Evolutionary conservation across 2,329 filamentous ascomycete genomes (phyloP), one percentile per base, ranked within the genome.

Genomic region (Cladosporium velox): DNA sequence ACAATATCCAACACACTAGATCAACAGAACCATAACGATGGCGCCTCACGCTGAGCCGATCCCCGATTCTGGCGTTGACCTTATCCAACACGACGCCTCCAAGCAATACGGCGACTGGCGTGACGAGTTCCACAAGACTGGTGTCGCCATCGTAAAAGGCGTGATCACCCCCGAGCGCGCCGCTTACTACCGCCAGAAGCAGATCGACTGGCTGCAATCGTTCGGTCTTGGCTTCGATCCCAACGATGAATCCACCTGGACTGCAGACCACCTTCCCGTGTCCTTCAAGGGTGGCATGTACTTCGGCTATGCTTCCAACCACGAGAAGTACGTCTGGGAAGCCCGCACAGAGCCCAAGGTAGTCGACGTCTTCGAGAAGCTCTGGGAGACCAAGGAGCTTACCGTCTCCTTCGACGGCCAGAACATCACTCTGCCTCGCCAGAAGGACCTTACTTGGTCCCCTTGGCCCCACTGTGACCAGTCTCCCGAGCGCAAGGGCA

Each of bases 391-490:
- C 5, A 59, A 74, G 12, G 70, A 75, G 54, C 70, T 76, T 3
- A 65, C 76, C 2, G 74, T 72, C 11, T 75, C 72, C 0, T 77
- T 76, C 60, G 75, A 77, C 44, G 73, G 70, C 24, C 76, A 82
- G 66, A 82, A 83, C 67, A 74, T 82, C 51, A 78, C 79, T 0
- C 69, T 82, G n/a, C 80, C 81, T 0, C 74, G 75, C n/a, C 73
- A 77, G 1, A 80, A 76, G 44, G 77, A 80, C 60, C 67, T 80
- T 7, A 73, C 66, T 3, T 80, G 75, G 75, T 75, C 69, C 26
- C 79, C 80, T 2, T 83, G 81, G 81, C 81, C 80, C 6, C 81
- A 83, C 65, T 76, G 77, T 52, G 81, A 83, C 69, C 79, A 83
- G 68, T 77, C 75, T 34, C 80, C 77, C 0, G 67, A 77, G 5